Evolutionary conservation across 768 basidiomycete species (phyloP).

Genomic region (Boletus rufocinnamomeus): DNA sequence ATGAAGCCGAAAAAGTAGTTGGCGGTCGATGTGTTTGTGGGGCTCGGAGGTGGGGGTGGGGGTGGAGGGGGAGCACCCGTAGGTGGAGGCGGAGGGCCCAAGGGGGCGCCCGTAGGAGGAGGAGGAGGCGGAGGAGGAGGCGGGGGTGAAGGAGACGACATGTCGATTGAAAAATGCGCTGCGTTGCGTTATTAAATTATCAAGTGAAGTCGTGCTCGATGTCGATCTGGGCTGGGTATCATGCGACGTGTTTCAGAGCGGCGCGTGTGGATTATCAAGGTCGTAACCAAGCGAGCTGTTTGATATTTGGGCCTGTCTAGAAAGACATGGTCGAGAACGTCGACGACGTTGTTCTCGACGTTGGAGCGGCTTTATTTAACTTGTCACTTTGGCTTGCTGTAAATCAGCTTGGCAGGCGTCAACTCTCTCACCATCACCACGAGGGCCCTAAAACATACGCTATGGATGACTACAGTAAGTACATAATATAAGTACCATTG

Average conservation of each 20-base stretch:
- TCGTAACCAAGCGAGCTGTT: slow-evolving; percentile 15
- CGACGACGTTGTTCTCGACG: neutral
- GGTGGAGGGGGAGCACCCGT: neutral
- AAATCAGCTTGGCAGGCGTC: neutral
- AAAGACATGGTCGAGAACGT: neutral
- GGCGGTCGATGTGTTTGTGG: slow-evolving; percentile 5
- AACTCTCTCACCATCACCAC: neutral
- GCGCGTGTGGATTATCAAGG: neutral
- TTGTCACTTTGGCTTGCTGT: neutral
- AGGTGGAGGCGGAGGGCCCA: neutral
- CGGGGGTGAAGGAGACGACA: slow-evolving; percentile 13
- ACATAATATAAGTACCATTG: neutral
- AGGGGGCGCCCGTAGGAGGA: neutral
- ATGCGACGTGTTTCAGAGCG: slow-evolving; percentile 21
- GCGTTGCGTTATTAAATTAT: neutral
- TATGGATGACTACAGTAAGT: neutral
- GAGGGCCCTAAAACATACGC: neutral
- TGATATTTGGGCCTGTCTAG: neutral
- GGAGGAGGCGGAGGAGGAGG: neutral
- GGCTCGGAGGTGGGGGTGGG: neutral
- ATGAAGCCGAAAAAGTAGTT: slow-evolving; percentile 40
- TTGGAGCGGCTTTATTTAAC: neutral
- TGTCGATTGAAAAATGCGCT: neutral
- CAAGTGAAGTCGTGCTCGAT: slow-evolving; percentile 2
- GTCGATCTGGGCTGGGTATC: slow-evolving; percentile 11